phyloP scores from a whole-genome alignment of 1,284 basidiomycete species.

The Ustilago crameri region DNA sequence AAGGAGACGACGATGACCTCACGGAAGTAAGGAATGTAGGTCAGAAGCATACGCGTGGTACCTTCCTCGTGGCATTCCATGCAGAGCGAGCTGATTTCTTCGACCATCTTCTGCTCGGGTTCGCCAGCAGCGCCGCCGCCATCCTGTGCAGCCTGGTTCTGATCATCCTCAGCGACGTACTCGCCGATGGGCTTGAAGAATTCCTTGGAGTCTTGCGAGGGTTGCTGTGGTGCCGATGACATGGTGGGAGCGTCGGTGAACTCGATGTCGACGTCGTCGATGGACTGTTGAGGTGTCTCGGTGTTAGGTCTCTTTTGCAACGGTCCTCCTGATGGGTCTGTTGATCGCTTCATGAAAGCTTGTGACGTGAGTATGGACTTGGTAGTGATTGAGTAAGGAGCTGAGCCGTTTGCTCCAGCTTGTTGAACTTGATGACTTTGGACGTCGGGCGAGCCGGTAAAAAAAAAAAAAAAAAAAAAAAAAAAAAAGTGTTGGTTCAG shows the following conservation, averaged over 20 bases:
- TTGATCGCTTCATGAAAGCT: slow-evolving; percentile 41
- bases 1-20: slow-evolving; percentile 98
- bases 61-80: slow-evolving; percentile 95
- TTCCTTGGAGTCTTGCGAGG: slow-evolving; percentile 22
- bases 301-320: slow-evolving; percentile 45
- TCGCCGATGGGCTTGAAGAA: slow-evolving; percentile 62
- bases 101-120: slow-evolving; percentile 55
- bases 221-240: slow-evolving; percentile 18
- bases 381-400: too few species aligned
- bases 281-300: slow-evolving; percentile 6
- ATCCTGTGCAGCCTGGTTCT: slow-evolving; percentile 8
- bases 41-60: slow-evolving; percentile 88
- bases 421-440: not conserved
- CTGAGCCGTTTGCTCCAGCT: too few species aligned
- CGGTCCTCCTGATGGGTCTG: slow-evolving; percentile 32
- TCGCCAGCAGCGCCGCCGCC: slow-evolving; percentile 20
- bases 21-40: slow-evolving; percentile 93
- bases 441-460: slow-evolving; percentile 5
- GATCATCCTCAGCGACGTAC: slow-evolving; percentile 35
- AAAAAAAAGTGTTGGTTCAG: not conserved
- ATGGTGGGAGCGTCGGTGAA: slow-evolving; percentile 38
- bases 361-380: not conserved
- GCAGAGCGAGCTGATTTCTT: slow-evolving; percentile 84
- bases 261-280: slow-evolving; percentile 31
- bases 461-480: too few species aligned